Percentiles rank a stretch among this genome's conserved stretches.
Conservation (phyloP, 2,329 filamentous ascomycete species). For the Dactylellina parvicollis region DNA sequence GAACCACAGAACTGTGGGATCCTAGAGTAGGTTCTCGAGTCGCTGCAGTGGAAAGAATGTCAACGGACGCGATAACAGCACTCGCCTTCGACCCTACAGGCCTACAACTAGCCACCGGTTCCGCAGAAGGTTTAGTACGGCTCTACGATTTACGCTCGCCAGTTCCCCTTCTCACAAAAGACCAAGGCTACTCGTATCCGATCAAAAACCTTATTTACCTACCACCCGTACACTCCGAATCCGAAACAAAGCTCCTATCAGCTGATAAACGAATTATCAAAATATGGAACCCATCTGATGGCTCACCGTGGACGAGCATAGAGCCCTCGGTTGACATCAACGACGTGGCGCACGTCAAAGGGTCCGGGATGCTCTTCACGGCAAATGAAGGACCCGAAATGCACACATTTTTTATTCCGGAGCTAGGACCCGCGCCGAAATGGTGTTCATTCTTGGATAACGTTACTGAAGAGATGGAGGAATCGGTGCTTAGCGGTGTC, state of each 20-base stretch:
- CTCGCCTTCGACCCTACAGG: slow-evolving; percentile 86
- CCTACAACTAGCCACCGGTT: slow-evolving; percentile 83
- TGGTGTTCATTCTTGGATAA: slow-evolving; percentile 99
- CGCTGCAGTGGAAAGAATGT: slow-evolving; percentile 63
- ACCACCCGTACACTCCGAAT: slow-evolving; percentile 70
- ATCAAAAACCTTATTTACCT: slow-evolving; percentile 83
- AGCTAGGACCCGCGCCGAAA: slow-evolving; percentile 88
- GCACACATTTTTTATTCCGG: slow-evolving; percentile 93
- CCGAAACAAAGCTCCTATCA: slow-evolving; percentile 86
- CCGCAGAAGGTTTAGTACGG: slow-evolving; percentile 86
- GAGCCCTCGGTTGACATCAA: slow-evolving; percentile 96
- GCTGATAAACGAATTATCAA: slow-evolving; percentile 97
- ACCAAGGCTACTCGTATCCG: slow-evolving; percentile 93
- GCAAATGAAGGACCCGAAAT: slow-evolving; percentile 97
- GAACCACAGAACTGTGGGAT: slow-evolving; percentile 98
- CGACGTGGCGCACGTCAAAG: slow-evolving; percentile 88
- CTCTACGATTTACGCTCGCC: slow-evolving; percentile 93
- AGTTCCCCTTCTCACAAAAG: slow-evolving; percentile 84
- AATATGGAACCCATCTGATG: slow-evolving; percentile 85
- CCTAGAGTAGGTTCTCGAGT: slow-evolving; percentile 82
- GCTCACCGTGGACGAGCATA: slow-evolving; percentile 91
- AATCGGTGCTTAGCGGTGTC: slow-evolving; percentile 68
- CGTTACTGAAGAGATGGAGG: slow-evolving; percentile 98
- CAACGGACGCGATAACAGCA: slow-evolving; percentile 68
- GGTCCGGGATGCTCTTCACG: slow-evolving; percentile 93